Evolutionary conservation across 768 basidiomycete genomes (phyloP).

Genomic region (Lactarius hengduanensis): DNA sequence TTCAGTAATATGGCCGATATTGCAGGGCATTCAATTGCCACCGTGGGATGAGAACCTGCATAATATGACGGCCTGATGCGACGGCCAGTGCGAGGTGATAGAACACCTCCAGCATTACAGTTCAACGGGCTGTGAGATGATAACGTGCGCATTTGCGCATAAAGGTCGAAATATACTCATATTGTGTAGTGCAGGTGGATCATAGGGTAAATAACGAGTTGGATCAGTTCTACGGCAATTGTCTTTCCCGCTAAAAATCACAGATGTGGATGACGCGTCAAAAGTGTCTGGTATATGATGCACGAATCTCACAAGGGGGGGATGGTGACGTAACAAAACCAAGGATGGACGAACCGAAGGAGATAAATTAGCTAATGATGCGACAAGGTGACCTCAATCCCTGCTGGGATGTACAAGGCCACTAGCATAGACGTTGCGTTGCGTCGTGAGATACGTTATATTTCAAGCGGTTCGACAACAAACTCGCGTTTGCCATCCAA

Average conservation of each 20-base stretch:
- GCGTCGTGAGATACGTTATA: conserved; percentile 23
- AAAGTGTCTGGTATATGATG: not conserved
- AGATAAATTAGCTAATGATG: conserved; percentile 14
- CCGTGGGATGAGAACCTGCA: not conserved
- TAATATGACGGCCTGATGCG: not conserved
- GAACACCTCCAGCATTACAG: not conserved
- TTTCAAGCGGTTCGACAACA: conserved; percentile 30
- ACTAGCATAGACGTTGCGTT: conserved; percentile 13
- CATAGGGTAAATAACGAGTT: not conserved
- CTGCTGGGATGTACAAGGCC: conserved; percentile 13
- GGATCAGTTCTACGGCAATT: conserved; percentile 2
- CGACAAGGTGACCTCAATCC: conserved; percentile 4
- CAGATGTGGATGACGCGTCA: not conserved
- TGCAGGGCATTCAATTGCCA: not conserved
- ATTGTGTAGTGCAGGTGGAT: not conserved
- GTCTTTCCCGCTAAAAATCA: conserved; percentile 13
- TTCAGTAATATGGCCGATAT: not conserved
- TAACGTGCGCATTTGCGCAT: not conserved
- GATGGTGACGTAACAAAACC: conserved; percentile 16
- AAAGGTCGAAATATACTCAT: not conserved
- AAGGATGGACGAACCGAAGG: conserved; percentile 9
- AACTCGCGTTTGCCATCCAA: conserved; percentile 35
- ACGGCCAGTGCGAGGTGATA: not conserved
- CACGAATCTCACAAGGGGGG: not conserved
- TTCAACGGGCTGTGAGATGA: not conserved